phyloP scores from a whole-genome alignment of 768 basidiomycete genomes.

The Polyporus arcularius region DNA sequence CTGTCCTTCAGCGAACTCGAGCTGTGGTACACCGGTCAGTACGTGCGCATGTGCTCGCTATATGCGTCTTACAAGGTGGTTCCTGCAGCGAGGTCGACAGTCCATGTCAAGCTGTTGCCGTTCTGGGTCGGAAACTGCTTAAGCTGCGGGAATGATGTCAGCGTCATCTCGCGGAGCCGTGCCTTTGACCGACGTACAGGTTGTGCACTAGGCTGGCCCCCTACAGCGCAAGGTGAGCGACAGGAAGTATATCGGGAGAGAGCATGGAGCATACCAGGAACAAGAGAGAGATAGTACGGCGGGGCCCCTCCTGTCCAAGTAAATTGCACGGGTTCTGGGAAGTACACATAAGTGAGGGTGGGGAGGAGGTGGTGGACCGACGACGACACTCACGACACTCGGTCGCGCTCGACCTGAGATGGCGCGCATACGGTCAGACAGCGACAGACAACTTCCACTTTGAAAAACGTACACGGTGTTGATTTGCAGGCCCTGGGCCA shows the following conservation, averaged over 20 bases:
- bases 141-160: slow-evolving; percentile 39
- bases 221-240: slow-evolving; percentile 33
- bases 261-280: slow-evolving; percentile 52
- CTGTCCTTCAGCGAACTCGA: slow-evolving; percentile 58
- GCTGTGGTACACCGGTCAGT: slow-evolving; percentile 34
- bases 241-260: not conserved
- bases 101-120: slow-evolving; percentile 54
- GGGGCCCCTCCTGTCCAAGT: slow-evolving; percentile 50
- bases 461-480: slow-evolving; percentile 63
- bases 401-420: slow-evolving; percentile 29
- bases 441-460: not conserved
- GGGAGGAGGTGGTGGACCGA: not conserved
- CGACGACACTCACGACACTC: slow-evolving; percentile 50
- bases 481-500: slow-evolving; percentile 47
- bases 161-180: not conserved
- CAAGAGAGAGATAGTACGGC: slow-evolving; percentile 61
- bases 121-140: slow-evolving; percentile 51
- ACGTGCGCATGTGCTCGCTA: not conserved
- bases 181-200: slow-evolving; percentile 42
- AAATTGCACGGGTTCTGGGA: slow-evolving; percentile 59
- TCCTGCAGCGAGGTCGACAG: slow-evolving; percentile 45
- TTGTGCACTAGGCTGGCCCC: slow-evolving; percentile 50
- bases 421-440: not conserved
- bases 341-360: not conserved
- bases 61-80: slow-evolving; percentile 47